Conservation (phyloP, 495 filamentous ascomycete genomes). For the Talaromyces ruber region DNA sequence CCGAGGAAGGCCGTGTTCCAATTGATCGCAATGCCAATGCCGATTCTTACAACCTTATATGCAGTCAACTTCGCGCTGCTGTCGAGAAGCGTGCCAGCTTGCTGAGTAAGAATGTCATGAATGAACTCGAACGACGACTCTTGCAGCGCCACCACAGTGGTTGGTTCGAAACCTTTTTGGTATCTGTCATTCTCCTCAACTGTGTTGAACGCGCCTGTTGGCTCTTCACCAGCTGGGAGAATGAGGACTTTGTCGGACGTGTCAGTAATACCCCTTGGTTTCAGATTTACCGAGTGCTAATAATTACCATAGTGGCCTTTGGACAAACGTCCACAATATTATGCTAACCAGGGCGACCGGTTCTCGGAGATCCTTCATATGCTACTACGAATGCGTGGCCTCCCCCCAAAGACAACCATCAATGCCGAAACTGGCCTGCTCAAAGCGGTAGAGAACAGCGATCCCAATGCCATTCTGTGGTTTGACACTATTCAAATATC, state of each 20-base stretch:
- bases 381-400: conserved; percentile 63
- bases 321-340: conserved; percentile 55
- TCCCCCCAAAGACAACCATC: conserved; percentile 52
- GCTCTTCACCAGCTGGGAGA: conserved; percentile 68
- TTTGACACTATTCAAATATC: conserved; percentile 53
- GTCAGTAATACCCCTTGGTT: conserved; percentile 13
- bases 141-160: conserved; percentile 65
- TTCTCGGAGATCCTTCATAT: conserved; percentile 66
- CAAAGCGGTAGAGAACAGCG: conserved; percentile 41
- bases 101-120: conserved; percentile 60
- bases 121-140: conserved; percentile 63
- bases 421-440: conserved; percentile 46
- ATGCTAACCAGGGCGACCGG: conserved; percentile 60
- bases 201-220: conserved; percentile 80
- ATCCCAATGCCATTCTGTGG: conserved; percentile 45
- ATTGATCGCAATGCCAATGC: conserved; percentile 35
- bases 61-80: conserved; percentile 63
- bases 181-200: conserved; percentile 64
- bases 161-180: conserved; percentile 68
- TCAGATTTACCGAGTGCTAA: background rate
- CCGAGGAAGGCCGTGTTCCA: conserved; percentile 35
- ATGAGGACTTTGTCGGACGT: conserved; percentile 39
- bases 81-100: conserved; percentile 62
- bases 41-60: conserved; percentile 45
- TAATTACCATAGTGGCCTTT: conserved; percentile 53